Conservation (phyloP, 495 filamentous ascomycete species). For the Aspergillus saccharolyticus region DNA sequence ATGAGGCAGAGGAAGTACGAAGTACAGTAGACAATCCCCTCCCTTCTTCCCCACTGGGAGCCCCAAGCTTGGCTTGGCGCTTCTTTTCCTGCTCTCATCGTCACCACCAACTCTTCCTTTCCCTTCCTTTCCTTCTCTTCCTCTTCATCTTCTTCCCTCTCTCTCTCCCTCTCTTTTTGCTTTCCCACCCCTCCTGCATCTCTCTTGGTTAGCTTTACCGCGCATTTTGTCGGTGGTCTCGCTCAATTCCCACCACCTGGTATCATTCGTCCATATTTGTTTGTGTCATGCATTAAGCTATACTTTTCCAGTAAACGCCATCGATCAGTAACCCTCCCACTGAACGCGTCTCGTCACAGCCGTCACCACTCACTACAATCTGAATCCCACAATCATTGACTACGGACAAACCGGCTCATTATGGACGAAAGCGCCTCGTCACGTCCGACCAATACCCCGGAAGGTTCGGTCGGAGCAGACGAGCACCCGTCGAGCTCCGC, state of each 20-base stretch:
- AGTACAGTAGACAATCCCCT: no score
- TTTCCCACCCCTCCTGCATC: no score
- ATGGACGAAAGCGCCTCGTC: conserved; percentile 24
- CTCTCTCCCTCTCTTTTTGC: not conserved
- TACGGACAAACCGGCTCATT: conserved; percentile 16
- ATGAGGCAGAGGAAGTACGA: no score
- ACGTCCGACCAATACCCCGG: conserved; percentile 37
- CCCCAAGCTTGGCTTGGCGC: conserved; percentile 21
- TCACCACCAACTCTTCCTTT: conserved; percentile 19
- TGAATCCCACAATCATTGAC: conserved; percentile 9
- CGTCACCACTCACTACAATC: conserved; percentile 1
- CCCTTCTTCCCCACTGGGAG: no score
- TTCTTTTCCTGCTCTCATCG: conserved; percentile 4
- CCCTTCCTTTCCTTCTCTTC: conserved; percentile 5
- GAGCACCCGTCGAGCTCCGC: conserved; percentile 26
- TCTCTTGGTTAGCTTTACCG: not conserved
- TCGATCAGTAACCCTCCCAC: conserved; percentile 4
- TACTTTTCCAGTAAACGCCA: conserved; percentile 9
- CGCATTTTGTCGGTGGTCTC: not conserved
- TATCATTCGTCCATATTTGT: not conserved
- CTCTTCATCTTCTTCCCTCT: conserved; percentile 1
- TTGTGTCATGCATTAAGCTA: conserved; percentile 22
- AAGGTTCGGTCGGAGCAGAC: conserved; percentile 46
- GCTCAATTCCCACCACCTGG: not conserved
- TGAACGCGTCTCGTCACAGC: conserved; percentile 13